phyloP scores from a whole-genome alignment of 495 filamentous ascomycete species.

The Podospora comata region DNA sequence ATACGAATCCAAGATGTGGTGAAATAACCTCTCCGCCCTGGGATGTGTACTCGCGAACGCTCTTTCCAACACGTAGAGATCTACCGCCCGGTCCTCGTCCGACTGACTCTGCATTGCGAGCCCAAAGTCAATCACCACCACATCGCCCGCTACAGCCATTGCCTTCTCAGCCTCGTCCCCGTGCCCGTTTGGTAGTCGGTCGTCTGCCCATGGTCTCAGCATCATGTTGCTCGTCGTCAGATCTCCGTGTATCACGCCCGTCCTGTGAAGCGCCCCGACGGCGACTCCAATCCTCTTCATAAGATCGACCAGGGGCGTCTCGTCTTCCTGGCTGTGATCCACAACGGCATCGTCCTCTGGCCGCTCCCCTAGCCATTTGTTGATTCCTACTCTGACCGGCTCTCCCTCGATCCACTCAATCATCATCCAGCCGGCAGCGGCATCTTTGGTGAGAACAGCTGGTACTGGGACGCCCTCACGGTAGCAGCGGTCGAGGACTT shows the following conservation, averaged over 20 bases:
- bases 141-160: conserved; percentile 58
- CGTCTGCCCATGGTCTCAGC: conserved; percentile 49
- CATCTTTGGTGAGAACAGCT: conserved; percentile 70
- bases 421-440: conserved; percentile 73
- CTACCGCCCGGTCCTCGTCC: conserved; percentile 93
- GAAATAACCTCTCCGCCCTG: conserved; percentile 73
- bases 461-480: conserved; percentile 77
- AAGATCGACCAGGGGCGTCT: conserved; percentile 46
- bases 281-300: conserved; percentile 70
- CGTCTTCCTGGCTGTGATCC: conserved; percentile 25
- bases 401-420: conserved; percentile 87
- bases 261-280: conserved; percentile 75
- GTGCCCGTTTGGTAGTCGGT: conserved; percentile 18
- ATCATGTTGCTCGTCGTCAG: conserved; percentile 98
- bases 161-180: conserved; percentile 24
- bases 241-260: conserved; percentile 89
- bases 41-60: conserved; percentile 97
- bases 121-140: conserved; percentile 94
- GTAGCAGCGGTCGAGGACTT: conserved; percentile 70
- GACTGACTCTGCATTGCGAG: conserved; percentile 76
- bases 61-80: conserved; percentile 93
- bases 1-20: conserved; percentile 56
- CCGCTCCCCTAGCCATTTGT: conserved; percentile 56
- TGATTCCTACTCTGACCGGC: conserved; percentile 64
- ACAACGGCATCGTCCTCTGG: conserved; percentile 40